A percentile compares a stretch with the other conserved stretches of the same genome.
These are phyloP conservation scores for Fusarium sp. DNA, from an alignment of 2,329 filamentous ascomycete species.

Conservation along the genomic window DNA sequence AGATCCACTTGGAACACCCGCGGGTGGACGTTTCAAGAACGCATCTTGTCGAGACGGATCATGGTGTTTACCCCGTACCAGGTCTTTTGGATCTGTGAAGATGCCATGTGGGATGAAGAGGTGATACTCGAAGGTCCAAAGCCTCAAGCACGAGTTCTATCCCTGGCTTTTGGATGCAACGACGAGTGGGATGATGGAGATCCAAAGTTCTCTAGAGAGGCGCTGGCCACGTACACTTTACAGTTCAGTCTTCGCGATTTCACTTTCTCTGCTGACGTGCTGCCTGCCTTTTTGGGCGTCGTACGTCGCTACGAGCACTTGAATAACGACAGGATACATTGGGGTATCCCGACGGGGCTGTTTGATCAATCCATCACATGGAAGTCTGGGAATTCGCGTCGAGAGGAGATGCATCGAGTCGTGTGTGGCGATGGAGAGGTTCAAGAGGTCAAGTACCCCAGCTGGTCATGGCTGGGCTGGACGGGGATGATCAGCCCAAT, in stretches of 20 bases:
- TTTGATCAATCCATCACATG: conserved; percentile 20
- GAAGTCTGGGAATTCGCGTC: not conserved
- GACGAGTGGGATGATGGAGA: conserved; percentile 20
- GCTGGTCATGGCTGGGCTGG: conserved; percentile 1
- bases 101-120: conserved; percentile 26
- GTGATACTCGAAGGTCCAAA: conserved; percentile 11
- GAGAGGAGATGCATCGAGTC: not conserved
- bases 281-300: conserved; percentile 16
- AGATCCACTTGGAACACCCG: conserved; percentile 2
- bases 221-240: not conserved
- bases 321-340: conserved; percentile 14
- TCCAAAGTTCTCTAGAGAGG: not conserved
- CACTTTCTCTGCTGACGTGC: conserved; percentile 11
- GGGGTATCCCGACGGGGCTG: not conserved
- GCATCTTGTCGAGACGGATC: conserved; percentile 9
- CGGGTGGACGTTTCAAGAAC: conserved; percentile 30
- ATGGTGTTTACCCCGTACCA: conserved; percentile 20
- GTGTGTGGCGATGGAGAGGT: not conserved
- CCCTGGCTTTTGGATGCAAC: conserved; percentile 5
- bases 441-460: not conserved
- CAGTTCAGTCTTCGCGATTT: conserved; percentile 18
- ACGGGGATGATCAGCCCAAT: not conserved
- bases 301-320: conserved; percentile 23
- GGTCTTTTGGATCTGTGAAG: conserved; percentile 21
- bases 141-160: not conserved